phyloP scores from a whole-genome alignment of 2,329 filamentous ascomycete genomes.

The Aspergillus hiratsukae region DNA sequence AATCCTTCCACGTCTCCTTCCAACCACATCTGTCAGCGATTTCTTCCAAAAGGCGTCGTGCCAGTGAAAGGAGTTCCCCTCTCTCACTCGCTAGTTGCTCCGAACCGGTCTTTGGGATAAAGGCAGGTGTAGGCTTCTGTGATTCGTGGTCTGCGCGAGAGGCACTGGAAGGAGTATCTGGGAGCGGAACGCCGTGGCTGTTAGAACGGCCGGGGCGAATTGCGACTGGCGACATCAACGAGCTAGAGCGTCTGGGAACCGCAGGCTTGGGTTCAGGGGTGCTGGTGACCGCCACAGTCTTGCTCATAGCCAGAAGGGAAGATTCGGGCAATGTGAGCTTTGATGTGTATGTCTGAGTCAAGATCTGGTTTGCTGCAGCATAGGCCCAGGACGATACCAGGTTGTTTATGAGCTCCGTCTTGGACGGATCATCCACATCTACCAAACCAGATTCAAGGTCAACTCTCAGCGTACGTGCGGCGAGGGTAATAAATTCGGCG shows the following conservation, averaged over 20 bases:
- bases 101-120: constrained; percentile 53
- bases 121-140: constrained; percentile 39
- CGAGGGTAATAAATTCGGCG: constrained; percentile 76
- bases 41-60: constrained; percentile 72
- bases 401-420: constrained; percentile 40
- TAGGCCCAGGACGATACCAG: constrained; percentile 46
- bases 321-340: constrained; percentile 34
- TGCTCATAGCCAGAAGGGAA: constrained; percentile 28
- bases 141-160: constrained; percentile 43
- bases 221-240: constrained; percentile 22
- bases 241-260: constrained; percentile 38
- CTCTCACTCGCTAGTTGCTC: constrained; percentile 78
- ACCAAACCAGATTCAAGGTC: constrained; percentile 66
- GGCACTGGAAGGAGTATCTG: constrained; percentile 28
- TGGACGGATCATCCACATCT: constrained; percentile 31
- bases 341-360: constrained; percentile 38
- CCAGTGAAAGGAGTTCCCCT: constrained; percentile 76
- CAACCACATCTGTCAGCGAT: constrained; percentile 68
- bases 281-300: constrained; percentile 17
- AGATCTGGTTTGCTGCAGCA: constrained; percentile 40
- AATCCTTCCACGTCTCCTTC: constrained; percentile 69
- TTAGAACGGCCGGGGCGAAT: constrained; percentile 20
- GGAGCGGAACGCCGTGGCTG: constrained; percentile 26
- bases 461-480: constrained; percentile 71
- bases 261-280: constrained; percentile 22